Evolutionary conservation across 768 basidiomycete genomes (phyloP), one percentile per base, ranked within the genome.

Genomic region (Podaxis sp.): DNA sequence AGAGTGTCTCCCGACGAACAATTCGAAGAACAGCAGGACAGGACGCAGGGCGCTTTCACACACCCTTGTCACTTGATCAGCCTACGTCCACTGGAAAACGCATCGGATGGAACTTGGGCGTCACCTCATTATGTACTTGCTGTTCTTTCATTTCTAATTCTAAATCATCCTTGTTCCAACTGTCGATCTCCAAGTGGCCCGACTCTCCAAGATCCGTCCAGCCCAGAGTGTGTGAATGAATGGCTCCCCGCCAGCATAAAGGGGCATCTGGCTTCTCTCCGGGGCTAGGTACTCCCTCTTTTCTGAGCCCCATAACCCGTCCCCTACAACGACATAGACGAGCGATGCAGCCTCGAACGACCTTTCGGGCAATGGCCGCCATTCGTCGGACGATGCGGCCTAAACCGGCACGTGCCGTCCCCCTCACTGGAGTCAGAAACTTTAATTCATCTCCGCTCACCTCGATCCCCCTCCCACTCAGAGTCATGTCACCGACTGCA

Each of bases 401-500:
- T 44, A 60, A 46, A 20, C 20, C 51, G 40, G 59, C 59, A 60
- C 50, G 59, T 60, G 59, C 59, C 46, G 57, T 30, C 44, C 30
- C 41, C 38, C 49, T 50, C 22, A 24, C 12, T 20, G 12, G 33
- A n/a, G n/a, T 37, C 28, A 53, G 59, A 54, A 20, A 41, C 44
- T 60, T 60, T 51, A 52, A 52, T 41, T 63, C 56, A 49, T 41
- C 53, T 12, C 13, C 36, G 52, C 52, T 4, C 49, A 51, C 59
- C 51, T 41, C 33, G 38, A 63, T 66, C 56, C 56, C 63, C 10
- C 65, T 56, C 12, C 51, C 44, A 49, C 58, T 59, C 33, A 33
- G 33, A 33, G 7, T 1, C 53, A 82, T 82, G 81, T 69, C 80
- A 38, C 77, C 80, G 49, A 69, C 78, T 51, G 80, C 86, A 56